phyloP scores from a whole-genome alignment of 768 basidiomycete genomes.

The Cyclocybe aegerita region DNA sequence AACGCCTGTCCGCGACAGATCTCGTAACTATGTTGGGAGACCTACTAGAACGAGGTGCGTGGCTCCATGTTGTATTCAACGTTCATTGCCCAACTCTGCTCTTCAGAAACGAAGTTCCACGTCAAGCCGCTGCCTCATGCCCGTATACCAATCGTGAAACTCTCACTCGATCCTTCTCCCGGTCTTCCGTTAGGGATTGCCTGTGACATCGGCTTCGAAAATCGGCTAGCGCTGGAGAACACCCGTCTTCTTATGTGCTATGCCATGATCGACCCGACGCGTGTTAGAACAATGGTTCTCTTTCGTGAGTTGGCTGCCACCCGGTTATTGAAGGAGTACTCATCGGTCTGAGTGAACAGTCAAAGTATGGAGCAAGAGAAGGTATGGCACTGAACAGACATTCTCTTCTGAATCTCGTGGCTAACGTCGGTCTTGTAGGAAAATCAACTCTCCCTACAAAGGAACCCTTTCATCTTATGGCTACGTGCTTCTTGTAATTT shows the following conservation, averaged over 20 bases:
- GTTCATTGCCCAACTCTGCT: conserved; percentile 9
- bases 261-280: conserved; percentile 92
- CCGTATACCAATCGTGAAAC: conserved; percentile 97
- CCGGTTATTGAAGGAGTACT: conserved; percentile 1
- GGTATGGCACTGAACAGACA: conserved; percentile 42
- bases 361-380: conserved; percentile 98
- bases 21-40: conserved; percentile 93
- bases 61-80: conserved; percentile 2
- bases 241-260: conserved; percentile 96
- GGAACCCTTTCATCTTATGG: conserved; percentile 97
- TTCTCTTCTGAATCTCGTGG: not conserved
- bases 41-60: conserved; percentile 83
- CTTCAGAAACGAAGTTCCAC: conserved; percentile 87
- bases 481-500: conserved; percentile 96
- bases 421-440: conserved; percentile 42
- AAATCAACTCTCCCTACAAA: conserved; percentile 98
- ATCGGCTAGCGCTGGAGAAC: conserved; percentile 95
- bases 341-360: conserved; percentile 45
- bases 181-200: conserved; percentile 86
- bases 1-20: conserved; percentile 78
- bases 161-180: conserved; percentile 85
- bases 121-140: conserved; percentile 97
- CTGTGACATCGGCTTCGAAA: conserved; percentile 99
- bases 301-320: conserved; percentile 71
- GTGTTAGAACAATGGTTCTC: conserved; percentile 90